Percentiles rank a stretch among this genome's conserved stretches.
Evolutionary conservation across 1,284 basidiomycete genomes (phyloP).

Genomic region (Coniferiporia sulphurascens): DNA sequence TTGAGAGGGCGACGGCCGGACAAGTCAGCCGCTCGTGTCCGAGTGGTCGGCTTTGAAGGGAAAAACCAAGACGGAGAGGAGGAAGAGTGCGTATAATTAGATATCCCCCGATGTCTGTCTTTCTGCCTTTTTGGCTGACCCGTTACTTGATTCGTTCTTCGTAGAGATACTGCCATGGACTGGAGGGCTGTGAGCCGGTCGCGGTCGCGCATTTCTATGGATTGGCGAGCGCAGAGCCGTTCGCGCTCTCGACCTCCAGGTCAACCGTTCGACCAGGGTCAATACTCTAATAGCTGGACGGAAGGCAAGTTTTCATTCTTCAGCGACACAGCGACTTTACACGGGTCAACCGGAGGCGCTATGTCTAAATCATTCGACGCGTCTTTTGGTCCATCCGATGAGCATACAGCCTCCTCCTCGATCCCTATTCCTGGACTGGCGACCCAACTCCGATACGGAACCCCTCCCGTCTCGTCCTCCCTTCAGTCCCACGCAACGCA

Average conservation of each 20-base stretch:
- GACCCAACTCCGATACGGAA: conserved; percentile 45
- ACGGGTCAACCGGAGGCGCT: neutral
- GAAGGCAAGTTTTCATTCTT: conserved; percentile 41
- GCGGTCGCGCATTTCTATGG: conserved; percentile 86
- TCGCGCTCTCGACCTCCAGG: conserved; percentile 62
- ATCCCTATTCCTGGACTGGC: conserved; percentile 43
- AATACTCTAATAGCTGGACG: conserved; percentile 31
- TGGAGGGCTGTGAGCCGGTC: conserved; percentile 92
- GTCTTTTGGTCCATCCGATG: conserved; percentile 7
- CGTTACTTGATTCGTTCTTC: neutral
- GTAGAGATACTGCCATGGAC: conserved; percentile 73
- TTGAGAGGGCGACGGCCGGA: conserved; percentile 66
- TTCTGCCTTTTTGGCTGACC: conserved; percentile 6
- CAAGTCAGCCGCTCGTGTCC: conserved; percentile 70
- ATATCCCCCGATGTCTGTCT: conserved; percentile 22
- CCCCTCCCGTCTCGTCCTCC: conserved; percentile 37
- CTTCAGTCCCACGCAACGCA: conserved; percentile 36
- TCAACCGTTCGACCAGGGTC: conserved; percentile 42
- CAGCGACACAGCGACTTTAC: conserved; percentile 11
- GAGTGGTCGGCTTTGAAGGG: conserved; percentile 76
- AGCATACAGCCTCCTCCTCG: conserved; percentile 19
- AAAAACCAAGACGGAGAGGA: conserved; percentile 68
- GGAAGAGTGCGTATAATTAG: conserved; percentile 59
- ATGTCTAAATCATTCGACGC: conserved; percentile 18
- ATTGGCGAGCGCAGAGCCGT: conserved; percentile 72